Conservation (phyloP, 805 yeast genomes). For the Grigorovia humatica region DNA sequence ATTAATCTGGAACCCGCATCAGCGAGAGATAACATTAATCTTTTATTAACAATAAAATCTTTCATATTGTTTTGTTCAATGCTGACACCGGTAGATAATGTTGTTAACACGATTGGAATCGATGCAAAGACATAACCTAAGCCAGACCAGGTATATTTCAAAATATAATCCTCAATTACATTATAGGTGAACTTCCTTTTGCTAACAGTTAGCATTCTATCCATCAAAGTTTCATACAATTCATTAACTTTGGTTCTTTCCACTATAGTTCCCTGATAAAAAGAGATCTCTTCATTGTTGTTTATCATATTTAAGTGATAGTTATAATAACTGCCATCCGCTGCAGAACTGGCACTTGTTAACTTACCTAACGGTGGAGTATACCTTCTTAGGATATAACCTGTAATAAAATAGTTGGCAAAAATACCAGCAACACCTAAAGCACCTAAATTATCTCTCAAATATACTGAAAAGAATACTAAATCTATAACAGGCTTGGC, state of each 20-base stretch:
- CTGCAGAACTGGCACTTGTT: conserved; percentile 58
- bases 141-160: conserved; percentile 91
- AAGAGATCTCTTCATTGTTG: conserved; percentile 89
- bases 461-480: conserved; percentile 71
- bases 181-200: conserved; percentile 56
- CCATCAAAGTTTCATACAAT: conserved; percentile 47
- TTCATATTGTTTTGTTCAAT: conserved; percentile 56
- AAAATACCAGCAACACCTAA: conserved; percentile 79
- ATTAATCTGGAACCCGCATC: conserved; percentile 92
- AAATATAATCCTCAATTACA: conserved; percentile 71
- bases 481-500: conserved; percentile 89
- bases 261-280: conserved; percentile 76
- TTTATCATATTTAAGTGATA: conserved; percentile 76
- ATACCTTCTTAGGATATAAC: conserved; percentile 54
- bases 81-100: conserved; percentile 23
- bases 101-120: conserved; percentile 68
- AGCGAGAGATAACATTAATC: conserved; percentile 81
- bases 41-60: conserved; percentile 80
- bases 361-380: conserved; percentile 82
- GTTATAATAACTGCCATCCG: conserved; percentile 84
- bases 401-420: conserved; percentile 70
- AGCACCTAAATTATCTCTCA: conserved; percentile 77
- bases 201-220: conserved; percentile 45
- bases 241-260: conserved; percentile 58
- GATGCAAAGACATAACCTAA: conserved; percentile 88